Conservation (phyloP, 306 rosid species). For the Coriaria nepalensis region DNA sequence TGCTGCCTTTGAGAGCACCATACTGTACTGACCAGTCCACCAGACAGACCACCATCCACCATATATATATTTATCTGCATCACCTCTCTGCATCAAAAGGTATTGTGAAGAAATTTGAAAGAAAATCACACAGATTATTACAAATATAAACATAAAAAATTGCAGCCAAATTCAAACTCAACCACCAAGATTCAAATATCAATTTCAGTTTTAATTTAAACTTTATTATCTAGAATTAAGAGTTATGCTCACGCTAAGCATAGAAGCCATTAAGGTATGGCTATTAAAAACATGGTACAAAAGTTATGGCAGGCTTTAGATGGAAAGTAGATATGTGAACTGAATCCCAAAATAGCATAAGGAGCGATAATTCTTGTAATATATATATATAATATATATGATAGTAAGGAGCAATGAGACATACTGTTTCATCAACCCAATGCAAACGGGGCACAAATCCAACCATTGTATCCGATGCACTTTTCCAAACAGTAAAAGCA, state of each 20-base stretch:
- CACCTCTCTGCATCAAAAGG: slow-evolving; percentile 38
- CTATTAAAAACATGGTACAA: too few relatives aligned
- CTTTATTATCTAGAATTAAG: too few relatives aligned
- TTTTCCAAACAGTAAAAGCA: slow-evolving; percentile 83
- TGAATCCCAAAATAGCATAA: too few relatives aligned
- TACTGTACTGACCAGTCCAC: slow-evolving; percentile 96
- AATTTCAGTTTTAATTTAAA: too few relatives aligned
- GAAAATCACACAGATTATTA: neutral
- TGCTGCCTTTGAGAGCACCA: slow-evolving; percentile 97
- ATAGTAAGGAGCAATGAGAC: slow-evolving; percentile 1
- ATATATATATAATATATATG: too few relatives aligned
- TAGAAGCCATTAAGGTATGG: too few relatives aligned
- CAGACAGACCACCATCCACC: slow-evolving; percentile 99
- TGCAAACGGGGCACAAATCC: slow-evolving; percentile 96
- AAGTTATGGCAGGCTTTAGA: too few relatives aligned
- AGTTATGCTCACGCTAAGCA: too few relatives aligned
- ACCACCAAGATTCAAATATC: too few relatives aligned
- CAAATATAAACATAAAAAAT: neutral
- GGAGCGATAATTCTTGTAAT: too few relatives aligned
- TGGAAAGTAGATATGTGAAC: too few relatives aligned
- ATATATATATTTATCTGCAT: slow-evolving; percentile 31
- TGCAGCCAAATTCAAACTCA: neutral
- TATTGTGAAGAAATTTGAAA: neutral
- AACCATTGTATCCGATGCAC: slow-evolving; percentile 91
- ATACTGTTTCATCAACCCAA: slow-evolving; percentile 59